Base-by-base conservation (phyloP, 176 grass and related monocot species). In the Stipa capillata region DNA sequence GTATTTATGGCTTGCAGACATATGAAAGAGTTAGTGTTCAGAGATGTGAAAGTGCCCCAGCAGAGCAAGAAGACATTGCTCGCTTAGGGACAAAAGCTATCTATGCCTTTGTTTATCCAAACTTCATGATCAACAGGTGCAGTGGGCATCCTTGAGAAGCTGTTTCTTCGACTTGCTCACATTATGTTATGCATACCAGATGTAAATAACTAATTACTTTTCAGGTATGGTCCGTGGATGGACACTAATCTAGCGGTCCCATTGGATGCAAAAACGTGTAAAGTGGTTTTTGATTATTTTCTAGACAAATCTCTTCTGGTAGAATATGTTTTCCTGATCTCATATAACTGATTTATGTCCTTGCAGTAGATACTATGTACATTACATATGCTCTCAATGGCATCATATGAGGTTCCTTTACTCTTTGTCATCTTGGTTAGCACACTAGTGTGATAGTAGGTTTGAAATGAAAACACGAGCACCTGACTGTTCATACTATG, bases 41-140 rank as follows among this genome's bases (percentile, higher is more conserved):
- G 85, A 94, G 73, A 85, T 98, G 95, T 83, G 85, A 88, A 75
- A 85, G 89, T 48, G 77, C 77, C 15, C 34, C 77, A 28, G 74
- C 59, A 69, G 77, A 86, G 39, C 21, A 81, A 61, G 77, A 87
- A 76, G 69, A 64, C 23, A 74, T 92, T 0, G 77, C 89, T 67
- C 90, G 92, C 15, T 79, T 98, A 66, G 95, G 95, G 57, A 87
- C 78, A 44, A 94, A 92, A 87, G 92, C 95, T 72, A 65, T 86
- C 1, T 98, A 98, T 91, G 92, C 95, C 36, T 98, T 98, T 78
- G 73, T 98, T 75, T 98, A 94, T 74, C 95, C 92, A 71, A 98
- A 94, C 69, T 98, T 98, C 74, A 98, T 98, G 92, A 91, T 98
- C 66, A 98, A 98, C 78, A 94, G 95, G 92, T 94, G 36, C 50